Percentiles rank a stretch among this genome's conserved stretches.
Evolutionary conservation across 192 early-diverging fungal genomes (phyloP).

Genomic region (Phycomyces blakesleeanus): DNA sequence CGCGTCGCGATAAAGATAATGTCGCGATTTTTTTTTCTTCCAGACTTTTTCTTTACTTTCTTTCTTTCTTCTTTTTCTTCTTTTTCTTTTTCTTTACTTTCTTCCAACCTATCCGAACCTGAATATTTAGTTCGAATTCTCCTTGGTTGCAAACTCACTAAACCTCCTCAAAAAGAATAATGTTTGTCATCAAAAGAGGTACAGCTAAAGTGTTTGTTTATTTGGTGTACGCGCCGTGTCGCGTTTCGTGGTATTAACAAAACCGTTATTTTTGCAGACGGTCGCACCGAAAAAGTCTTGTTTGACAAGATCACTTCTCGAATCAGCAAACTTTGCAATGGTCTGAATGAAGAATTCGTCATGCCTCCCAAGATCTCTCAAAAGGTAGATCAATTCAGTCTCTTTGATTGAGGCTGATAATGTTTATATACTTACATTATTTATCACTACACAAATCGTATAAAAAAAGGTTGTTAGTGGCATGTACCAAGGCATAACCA

Average conservation of each 20-base stretch:
- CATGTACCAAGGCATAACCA: constrained; percentile 96
- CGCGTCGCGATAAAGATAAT: neutral
- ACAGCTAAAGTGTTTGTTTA: neutral
- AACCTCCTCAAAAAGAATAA: constrained; percentile 1
- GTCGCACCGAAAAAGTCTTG: constrained; percentile 71
- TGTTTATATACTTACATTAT: too few species aligned
- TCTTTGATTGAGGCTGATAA: neutral
- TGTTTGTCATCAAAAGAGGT: constrained; percentile 46
- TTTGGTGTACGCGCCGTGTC: neutral
- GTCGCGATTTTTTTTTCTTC: neutral
- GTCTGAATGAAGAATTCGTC: constrained; percentile 88
- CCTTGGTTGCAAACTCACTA: neutral
- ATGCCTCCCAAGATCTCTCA: constrained; percentile 86
- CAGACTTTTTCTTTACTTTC: neutral
- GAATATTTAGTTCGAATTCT: neutral
- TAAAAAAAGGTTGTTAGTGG: constrained; percentile 74
- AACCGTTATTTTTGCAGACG: constrained; percentile 44
- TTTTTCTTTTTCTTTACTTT: constrained; percentile 3
- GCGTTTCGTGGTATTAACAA: neutral
- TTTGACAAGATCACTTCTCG: constrained; percentile 95
- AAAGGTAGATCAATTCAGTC: constrained; percentile 59
- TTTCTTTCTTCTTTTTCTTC: neutral
- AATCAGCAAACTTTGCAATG: constrained; percentile 92
- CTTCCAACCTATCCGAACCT: neutral
- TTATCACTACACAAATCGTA: too few species aligned